A percentile compares a stretch with the other conserved stretches of the same genome.
Evolutionary conservation across 2,329 filamentous ascomycete species (phyloP).

Genomic region (Alternaria postmessia): DNA sequence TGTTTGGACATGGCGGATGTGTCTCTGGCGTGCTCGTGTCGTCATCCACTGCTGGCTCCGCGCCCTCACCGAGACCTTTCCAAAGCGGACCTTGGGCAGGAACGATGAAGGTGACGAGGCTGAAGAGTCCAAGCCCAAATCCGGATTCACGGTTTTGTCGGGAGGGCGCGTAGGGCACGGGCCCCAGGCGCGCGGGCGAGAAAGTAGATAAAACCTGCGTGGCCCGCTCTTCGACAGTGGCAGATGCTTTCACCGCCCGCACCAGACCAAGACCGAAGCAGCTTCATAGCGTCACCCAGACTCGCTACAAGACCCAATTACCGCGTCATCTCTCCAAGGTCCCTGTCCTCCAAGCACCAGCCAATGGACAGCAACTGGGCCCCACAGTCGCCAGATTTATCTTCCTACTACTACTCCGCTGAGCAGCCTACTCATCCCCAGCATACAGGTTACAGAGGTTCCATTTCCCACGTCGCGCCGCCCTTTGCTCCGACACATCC

Average conservation of each 20-base stretch:
- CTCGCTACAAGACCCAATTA: background rate
- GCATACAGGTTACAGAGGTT: constrained; percentile 49
- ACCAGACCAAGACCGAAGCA: constrained; percentile 6
- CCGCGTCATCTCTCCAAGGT: background rate
- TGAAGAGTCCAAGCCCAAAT: constrained; percentile 6
- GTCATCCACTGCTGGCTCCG: constrained; percentile 43
- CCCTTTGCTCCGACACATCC: constrained; percentile 16
- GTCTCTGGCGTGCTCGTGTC: constrained; percentile 48
- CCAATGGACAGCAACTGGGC: constrained; percentile 49
- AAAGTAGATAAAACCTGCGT: constrained; percentile 22
- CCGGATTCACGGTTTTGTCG: constrained; percentile 4
- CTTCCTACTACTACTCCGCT: constrained; percentile 53
- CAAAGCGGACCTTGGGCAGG: background rate
- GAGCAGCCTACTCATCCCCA: constrained; percentile 51
- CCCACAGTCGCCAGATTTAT: constrained; percentile 57
- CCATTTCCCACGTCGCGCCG: constrained; percentile 39
- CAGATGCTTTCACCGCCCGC: constrained; percentile 14
- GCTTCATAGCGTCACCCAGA: constrained; percentile 10
- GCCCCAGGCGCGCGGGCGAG: background rate
- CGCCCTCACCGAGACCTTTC: constrained; percentile 6
- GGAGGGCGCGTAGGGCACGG: constrained; percentile 3
- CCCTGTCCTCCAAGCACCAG: constrained; percentile 5
- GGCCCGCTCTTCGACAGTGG: constrained; percentile 24
- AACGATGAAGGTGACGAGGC: constrained; percentile 24
- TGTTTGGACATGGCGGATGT: constrained; percentile 17